Percentiles rank a stretch among this genome's conserved stretches.
Evolutionary conservation across 2,329 filamentous ascomycete genomes (phyloP).

Genomic region (Epichloe amarillans): DNA sequence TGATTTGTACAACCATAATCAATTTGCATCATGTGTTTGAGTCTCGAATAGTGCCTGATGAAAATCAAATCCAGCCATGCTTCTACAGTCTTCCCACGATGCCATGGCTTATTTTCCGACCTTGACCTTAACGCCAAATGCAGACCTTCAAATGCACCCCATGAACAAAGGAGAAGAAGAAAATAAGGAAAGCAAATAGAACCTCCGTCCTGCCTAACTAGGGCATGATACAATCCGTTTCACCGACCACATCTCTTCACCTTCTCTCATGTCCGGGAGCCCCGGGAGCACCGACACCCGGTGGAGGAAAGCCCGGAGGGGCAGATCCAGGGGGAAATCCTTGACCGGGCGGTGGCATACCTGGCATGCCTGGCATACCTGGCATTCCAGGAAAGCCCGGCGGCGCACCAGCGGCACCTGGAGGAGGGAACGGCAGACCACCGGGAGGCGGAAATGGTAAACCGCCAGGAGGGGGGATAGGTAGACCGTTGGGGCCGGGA

Average conservation of each 20-base stretch:
- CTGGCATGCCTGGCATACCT: slow-evolving; percentile 22
- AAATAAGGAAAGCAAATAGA: background rate
- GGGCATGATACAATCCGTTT: background rate
- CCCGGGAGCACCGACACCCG: slow-evolving; percentile 8
- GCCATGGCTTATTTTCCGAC: background rate
- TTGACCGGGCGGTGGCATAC: slow-evolving; percentile 27
- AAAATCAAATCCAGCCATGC: background rate
- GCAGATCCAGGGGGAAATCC: slow-evolving; percentile 27
- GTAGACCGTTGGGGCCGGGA: slow-evolving; percentile 14
- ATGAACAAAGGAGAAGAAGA: slow-evolving; percentile 4
- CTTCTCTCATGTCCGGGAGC: slow-evolving; percentile 27
- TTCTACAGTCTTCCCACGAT: background rate
- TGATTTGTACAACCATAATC: background rate
- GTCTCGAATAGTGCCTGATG: background rate
- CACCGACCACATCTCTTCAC: slow-evolving; percentile 11
- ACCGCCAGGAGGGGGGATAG: slow-evolving; percentile 29
- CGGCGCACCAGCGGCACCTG: slow-evolving; percentile 17
- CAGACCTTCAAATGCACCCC: slow-evolving; percentile 16
- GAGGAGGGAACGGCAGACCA: slow-evolving; percentile 26
- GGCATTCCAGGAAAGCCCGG: slow-evolving; percentile 18
- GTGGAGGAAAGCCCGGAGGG: slow-evolving; percentile 13
- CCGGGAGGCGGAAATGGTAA: slow-evolving; percentile 21
- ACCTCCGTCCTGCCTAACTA: no score
- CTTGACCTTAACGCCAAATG: slow-evolving; percentile 17
- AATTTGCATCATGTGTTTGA: background rate